These are phyloP conservation scores for Bacterosira constricta DNA, from an alignment of 108 stramenopile species.

Conservation along the genomic window DNA sequence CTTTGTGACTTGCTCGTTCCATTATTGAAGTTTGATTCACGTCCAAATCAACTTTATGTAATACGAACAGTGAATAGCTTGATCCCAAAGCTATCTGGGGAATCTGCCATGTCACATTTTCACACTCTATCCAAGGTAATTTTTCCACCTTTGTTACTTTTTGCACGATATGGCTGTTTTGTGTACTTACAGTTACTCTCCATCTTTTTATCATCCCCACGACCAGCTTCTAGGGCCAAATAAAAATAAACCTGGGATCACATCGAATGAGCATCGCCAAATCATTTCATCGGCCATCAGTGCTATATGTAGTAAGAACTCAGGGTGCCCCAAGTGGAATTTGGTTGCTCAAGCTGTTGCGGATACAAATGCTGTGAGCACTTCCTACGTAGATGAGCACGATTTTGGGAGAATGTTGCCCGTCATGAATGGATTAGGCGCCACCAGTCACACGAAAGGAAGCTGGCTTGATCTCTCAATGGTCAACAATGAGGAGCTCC, in stretches of 20 bases:
- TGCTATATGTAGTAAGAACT: slow-evolving; percentile 26
- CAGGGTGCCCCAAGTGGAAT: slow-evolving; percentile 8
- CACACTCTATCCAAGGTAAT: slow-evolving; percentile 45
- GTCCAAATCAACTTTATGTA: slow-evolving; percentile 62
- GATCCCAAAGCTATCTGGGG: slow-evolving; percentile 43
- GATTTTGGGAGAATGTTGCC: slow-evolving; percentile 79
- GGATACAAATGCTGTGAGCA: slow-evolving; percentile 58
- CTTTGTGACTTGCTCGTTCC: slow-evolving; percentile 71
- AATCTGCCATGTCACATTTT: slow-evolving; percentile 44
- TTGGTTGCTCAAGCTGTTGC: slow-evolving; percentile 39
- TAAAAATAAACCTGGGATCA: slow-evolving; percentile 61
- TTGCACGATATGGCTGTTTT: not conserved
- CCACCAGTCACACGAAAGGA: slow-evolving; percentile 7
- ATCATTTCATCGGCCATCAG: slow-evolving; percentile 38
- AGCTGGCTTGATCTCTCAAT: slow-evolving; percentile 53
- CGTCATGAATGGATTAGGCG: slow-evolving; percentile 62
- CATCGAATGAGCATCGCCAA: slow-evolving; percentile 48
- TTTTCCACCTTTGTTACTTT: not conserved
- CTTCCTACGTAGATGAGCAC: slow-evolving; percentile 77
- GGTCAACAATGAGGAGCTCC: not conserved
- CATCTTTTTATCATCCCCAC: not conserved
- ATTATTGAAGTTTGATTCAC: slow-evolving; percentile 58
- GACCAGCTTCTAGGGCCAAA: slow-evolving; percentile 64
- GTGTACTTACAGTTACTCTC: not conserved
- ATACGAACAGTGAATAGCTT: slow-evolving; percentile 67